Evolutionary conservation across 2,329 filamentous ascomycete genomes (phyloP), one percentile per base, ranked within the genome.

Genomic region (Talaromyces pinophilus): DNA sequence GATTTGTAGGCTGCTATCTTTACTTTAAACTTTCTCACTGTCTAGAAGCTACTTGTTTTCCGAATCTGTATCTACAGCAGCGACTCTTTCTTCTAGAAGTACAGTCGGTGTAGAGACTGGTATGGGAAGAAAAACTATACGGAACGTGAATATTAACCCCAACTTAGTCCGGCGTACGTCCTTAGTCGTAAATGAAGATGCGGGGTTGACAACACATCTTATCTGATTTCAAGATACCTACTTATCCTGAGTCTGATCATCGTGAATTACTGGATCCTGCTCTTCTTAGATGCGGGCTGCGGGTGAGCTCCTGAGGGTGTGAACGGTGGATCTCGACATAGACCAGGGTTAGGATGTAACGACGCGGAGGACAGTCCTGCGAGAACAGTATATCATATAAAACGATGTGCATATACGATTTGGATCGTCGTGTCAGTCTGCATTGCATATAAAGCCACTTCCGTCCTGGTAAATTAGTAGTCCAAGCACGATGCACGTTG

Each of bases 371-470:
- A 40, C 33, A 57, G 30, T 55, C 3, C 19, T 38, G 54, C n/a
- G 54, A 57, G 54, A 38, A 7, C 6, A 10, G 19, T 38, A 38
- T 13, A 13, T 5, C 11, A 54, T 25, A 55, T 35, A 10, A 15
- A 38, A 57, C 30, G 25, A 38, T 7, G n/a, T n/a, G 54, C 30
- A 38, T 5, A 54, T 54, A 25, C 8, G 25, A 35, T 11, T 2
- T 25, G 3, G 19, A 38, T 40, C 30, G 11, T 40, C 54, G 7
- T 25, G 30, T 22, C 10, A 15, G n/a, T 38, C 54, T 13, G 30
- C 54, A 40, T 57, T 30, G 33, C 33, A 38, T 57, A 22, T 57
- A 22, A 40, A 22, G 54, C 33, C 54, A 57, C 54, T 38, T 57
- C 33, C n/a, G 54, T 40, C 10, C 54, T 2, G 25, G 54, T 40